Base-by-base conservation (phyloP, 1,284 basidiomycete species). In the Pyrrhoderma noxium region DNA sequence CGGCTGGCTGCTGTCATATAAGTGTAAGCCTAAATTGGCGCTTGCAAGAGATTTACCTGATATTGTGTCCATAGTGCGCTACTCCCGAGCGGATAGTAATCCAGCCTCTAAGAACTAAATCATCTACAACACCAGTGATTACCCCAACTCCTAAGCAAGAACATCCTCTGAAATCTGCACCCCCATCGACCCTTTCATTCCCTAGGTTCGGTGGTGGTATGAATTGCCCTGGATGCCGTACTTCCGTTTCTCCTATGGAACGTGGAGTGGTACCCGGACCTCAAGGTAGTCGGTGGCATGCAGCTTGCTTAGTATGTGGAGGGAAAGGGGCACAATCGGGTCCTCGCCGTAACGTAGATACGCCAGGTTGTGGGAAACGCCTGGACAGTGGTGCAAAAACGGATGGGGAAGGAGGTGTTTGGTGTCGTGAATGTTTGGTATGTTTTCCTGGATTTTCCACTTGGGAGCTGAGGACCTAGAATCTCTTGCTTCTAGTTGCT, bases 401-500 rank as follows among this genome's bases (percentile, higher is more conserved):
- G 21, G 83, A 83, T 61, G 68, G 66, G 13, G 77, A 82, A 40
- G 84, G 85, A 2, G 74, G 77, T 7, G 77, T 89, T 23, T 90
- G 86, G 84, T 91, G 88, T 64, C 73, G 87, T 57, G 86, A 88
- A 64, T 91, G 88, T 64, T 69, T 82, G 62, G 89, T 90, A 62
- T 13, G 49, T 35, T 18, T 31, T 31, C 27, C 5, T 31, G 27
- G 67, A 76, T 47, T 50, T 21, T 43, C 16, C 39, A 53, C 36
- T 41, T 25, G 25, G 35, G 11, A 37, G 7, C 40, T 48, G 35
- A 50, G 54, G 40, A 34, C 39, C 47, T 52, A 38, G 46, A n/a
- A 56, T 37, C 9, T 11, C 35, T 37, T 37, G 9, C 16, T 37
- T 9, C 2, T 56, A 88, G 83, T 69, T 86, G 37, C 66, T 86